Base-by-base conservation (phyloP, 2,329 filamentous ascomycete genomes). In the Exophiala oligosperma region DNA sequence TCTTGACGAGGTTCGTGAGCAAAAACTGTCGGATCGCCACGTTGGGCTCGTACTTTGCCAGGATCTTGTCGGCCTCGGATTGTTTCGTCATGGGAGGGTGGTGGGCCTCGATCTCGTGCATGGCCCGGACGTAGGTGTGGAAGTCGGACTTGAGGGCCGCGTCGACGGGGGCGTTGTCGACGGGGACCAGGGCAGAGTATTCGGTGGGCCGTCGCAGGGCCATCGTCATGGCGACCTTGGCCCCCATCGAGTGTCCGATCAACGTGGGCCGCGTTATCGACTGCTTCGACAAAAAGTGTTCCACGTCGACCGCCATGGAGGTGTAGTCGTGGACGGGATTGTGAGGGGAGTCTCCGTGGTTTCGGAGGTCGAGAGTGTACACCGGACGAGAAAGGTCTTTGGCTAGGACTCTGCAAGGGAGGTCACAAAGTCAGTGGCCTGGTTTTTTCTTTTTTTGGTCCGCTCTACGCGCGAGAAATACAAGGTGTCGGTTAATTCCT, bases 181-280 rank as follows among this genome's bases (percentile, higher is more conserved):
- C 92, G 1, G 91, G 82, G 28, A 97, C 82, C 52, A 97, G 77
- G 66, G 88, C 84, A 14, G 81, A 79, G 58, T 96, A 81, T 2
- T 86, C 76, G 4, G 84, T 77, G 0, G 91, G 90, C 0, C 84
- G 81, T 44, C 82, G 79, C 37, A 97, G 82, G 2, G 91, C 91
- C 58, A 97, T 79, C 0, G 89, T 81, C 93, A 97, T 97, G 67
- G 91, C 91, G 1, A 89, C 87, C 78, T 97, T 97, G 48, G 93
- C 93, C 63, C 94, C 93, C 93, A 97, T 97, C 1, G 91, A 96
- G 75, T 97, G 94, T 0, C 93, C 93, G 68, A 97, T 94, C 28
- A 97, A 76, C 0, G 89, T 91, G 1, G 87, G 80, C 28, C 89
- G 78, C 46, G 81, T 77, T 4, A 87, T 80, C 26, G 88, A 78